Conservation (phyloP, 768 basidiomycete genomes). For the Mycena polygramma region DNA sequence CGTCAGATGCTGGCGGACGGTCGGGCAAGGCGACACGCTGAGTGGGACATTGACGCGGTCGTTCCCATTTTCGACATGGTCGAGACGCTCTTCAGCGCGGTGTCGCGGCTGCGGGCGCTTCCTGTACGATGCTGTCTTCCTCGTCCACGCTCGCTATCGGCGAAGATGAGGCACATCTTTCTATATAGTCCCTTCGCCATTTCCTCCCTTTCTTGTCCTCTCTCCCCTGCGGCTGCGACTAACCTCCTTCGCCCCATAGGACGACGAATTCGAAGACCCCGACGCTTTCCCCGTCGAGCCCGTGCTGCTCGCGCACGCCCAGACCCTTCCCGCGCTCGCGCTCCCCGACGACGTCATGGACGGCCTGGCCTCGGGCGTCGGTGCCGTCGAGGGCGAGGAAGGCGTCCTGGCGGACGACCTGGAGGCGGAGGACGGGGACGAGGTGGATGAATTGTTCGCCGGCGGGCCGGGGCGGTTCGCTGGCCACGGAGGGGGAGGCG, state of each 20-base stretch:
- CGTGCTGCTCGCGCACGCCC: neutral
- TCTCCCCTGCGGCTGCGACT: neutral
- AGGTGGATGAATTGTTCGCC: slow-evolving; percentile 29
- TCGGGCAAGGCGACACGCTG: too few species aligned
- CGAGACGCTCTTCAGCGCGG: too few species aligned
- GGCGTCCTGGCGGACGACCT: slow-evolving; percentile 38
- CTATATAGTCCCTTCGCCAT: neutral
- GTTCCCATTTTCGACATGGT: too few species aligned
- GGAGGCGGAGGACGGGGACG: slow-evolving; percentile 34
- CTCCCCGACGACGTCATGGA: slow-evolving; percentile 7
- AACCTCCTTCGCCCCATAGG: neutral
- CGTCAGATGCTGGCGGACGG: too few species aligned
- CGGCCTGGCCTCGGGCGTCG: too few species aligned
- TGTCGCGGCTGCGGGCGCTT: too few species aligned
- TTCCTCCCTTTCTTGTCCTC: neutral
- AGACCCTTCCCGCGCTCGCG: neutral
- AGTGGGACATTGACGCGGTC: too few species aligned
- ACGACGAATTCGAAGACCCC: slow-evolving; percentile 25
- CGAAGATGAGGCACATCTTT: too few species aligned
- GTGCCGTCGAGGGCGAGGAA: neutral
- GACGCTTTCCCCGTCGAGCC: slow-evolving; percentile 10
- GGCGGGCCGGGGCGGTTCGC: neutral
- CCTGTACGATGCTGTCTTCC: too few species aligned
- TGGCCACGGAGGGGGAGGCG: slow-evolving; percentile 3
- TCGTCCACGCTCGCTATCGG: too few species aligned